Evolutionary conservation across 352 stramenopile genomes (phyloP).

Genomic region (Pythium inflatum): DNA sequence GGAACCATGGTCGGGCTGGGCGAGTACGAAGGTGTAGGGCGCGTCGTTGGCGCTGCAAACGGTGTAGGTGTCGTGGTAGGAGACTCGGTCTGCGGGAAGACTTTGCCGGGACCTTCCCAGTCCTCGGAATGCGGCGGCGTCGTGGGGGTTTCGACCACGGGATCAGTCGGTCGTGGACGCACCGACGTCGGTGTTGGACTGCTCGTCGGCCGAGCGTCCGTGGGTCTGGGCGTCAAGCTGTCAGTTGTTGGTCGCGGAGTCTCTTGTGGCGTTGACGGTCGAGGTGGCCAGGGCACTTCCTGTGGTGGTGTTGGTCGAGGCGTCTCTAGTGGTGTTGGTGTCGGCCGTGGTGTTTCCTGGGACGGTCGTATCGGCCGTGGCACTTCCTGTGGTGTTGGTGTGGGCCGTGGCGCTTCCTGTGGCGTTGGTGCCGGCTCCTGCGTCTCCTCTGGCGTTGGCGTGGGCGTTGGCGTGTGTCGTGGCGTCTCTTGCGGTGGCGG

Average conservation of each 20-base stretch:
- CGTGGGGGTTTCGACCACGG: no score
- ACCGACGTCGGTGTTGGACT: neutral
- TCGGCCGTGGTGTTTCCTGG: neutral
- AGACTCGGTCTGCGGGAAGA: neutral
- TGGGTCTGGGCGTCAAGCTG: neutral
- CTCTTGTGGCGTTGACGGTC: neutral
- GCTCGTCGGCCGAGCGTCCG: neutral
- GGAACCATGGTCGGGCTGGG: conserved; percentile 3
- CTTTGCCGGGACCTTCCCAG: conserved; percentile 12
- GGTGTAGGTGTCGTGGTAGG: neutral
- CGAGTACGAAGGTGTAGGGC: neutral
- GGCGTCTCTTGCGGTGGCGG: neutral
- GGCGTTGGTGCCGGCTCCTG: neutral
- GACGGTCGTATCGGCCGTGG: neutral
- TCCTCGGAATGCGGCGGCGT: neutral
- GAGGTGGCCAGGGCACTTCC: no score
- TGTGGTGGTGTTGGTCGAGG: neutral
- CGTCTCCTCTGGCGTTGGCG: neutral
- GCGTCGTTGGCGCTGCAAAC: neutral
- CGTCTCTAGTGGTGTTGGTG: neutral
- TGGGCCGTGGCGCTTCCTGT: neutral
- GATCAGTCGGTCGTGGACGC: no score
- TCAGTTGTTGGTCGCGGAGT: neutral
- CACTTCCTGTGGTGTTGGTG: neutral
- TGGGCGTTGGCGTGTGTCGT: no score